phyloP scores from a whole-genome alignment of 2,329 filamentous ascomycete genomes.

The Fusarium tupiense region DNA sequence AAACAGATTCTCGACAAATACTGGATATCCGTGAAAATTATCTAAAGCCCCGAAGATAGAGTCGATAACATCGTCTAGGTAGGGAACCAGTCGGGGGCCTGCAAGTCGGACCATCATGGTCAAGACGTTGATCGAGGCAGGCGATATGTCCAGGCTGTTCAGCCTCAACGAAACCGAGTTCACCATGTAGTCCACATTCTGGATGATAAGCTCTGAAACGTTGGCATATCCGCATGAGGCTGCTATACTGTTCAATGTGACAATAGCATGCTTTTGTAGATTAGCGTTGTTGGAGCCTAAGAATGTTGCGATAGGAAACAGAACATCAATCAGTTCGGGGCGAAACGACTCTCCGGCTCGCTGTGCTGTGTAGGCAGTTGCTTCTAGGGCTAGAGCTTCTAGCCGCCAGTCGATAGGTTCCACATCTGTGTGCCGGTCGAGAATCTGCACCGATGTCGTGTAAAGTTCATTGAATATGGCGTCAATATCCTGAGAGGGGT shows the following conservation, averaged over 20 bases:
- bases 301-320: conserved; percentile 92
- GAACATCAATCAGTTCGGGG: conserved; percentile 85
- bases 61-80: conserved; percentile 88
- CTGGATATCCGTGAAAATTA: conserved; percentile 91
- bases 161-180: conserved; percentile 90
- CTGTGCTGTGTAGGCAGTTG: conserved; percentile 78
- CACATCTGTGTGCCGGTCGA: conserved; percentile 64
- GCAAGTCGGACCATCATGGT: conserved; percentile 94
- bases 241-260: conserved; percentile 83
- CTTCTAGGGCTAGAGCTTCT: conserved; percentile 82
- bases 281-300: conserved; percentile 75
- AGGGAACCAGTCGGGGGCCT: conserved; percentile 83
- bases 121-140: conserved; percentile 88
- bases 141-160: conserved; percentile 91
- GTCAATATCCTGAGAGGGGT: conserved; percentile 55
- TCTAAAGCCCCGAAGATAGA: conserved; percentile 95
- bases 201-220: conserved; percentile 82
- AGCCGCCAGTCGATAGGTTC: conserved; percentile 73
- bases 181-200: conserved; percentile 96
- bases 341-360: conserved; percentile 75
- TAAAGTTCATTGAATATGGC: conserved; percentile 72
- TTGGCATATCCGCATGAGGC: conserved; percentile 76
- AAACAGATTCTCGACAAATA: conserved; percentile 87
- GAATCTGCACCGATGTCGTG: conserved; percentile 70
- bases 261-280: conserved; percentile 83